These are phyloP conservation scores for Starmerella riodocensis DNA, from an alignment of 805 yeast genomes.

Conservation along the genomic window DNA sequence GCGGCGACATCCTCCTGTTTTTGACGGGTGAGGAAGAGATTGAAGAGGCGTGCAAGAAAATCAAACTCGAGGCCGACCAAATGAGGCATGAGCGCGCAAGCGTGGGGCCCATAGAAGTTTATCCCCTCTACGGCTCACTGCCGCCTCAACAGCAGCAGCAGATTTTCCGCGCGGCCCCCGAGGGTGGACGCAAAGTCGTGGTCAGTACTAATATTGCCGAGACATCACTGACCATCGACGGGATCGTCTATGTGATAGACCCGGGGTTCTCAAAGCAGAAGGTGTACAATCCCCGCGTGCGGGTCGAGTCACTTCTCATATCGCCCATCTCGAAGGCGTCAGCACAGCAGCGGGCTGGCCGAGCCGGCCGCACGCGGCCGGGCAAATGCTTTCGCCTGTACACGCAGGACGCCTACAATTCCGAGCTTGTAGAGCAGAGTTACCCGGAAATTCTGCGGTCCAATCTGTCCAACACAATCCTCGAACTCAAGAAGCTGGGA, in stretches of 20 bases:
- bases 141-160: constrained; percentile 93
- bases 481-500: constrained; percentile 87
- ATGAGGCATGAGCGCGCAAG: constrained; percentile 66
- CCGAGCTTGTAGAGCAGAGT: constrained; percentile 86
- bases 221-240: constrained; percentile 93
- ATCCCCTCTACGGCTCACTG: constrained; percentile 89
- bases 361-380: constrained; percentile 98
- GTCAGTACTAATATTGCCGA: constrained; percentile 94
- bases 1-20: constrained; percentile 23
- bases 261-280: constrained; percentile 96
- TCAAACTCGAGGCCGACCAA: constrained; percentile 78
- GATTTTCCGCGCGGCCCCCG: constrained; percentile 85
- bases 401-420: constrained; percentile 92
- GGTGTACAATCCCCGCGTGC: constrained; percentile 87
- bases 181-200: constrained; percentile 88
- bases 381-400: constrained; percentile 94
- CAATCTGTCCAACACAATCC: constrained; percentile 79
- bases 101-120: constrained; percentile 79
- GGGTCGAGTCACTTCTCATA: constrained; percentile 87
- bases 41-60: constrained; percentile 88
- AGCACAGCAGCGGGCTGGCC: constrained; percentile 97
- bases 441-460: constrained; percentile 91
- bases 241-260: constrained; percentile 92
- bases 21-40: constrained; percentile 67
- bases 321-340: constrained; percentile 95